Conservation (phyloP, 169 alveolate species). For the Miamiensis avidus region DNA sequence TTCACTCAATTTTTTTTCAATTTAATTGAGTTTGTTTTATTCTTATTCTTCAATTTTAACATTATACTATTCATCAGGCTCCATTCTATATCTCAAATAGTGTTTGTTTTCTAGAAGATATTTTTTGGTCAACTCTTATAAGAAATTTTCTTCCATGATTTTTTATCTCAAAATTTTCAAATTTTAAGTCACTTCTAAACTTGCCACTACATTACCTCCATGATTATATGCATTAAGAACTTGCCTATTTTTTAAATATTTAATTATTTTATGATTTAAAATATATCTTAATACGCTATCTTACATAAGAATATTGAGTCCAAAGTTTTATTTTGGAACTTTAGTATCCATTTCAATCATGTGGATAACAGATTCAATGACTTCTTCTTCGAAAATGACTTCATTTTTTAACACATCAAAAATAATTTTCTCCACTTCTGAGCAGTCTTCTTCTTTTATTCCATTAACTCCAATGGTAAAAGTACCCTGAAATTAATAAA, state of each 20-base stretch:
- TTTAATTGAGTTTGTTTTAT: slow-evolving; percentile 18
- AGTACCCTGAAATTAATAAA: slow-evolving; percentile 8
- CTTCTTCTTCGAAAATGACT: slow-evolving; percentile 55
- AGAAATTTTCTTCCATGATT: slow-evolving; percentile 47
- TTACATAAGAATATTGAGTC: slow-evolving; percentile 44
- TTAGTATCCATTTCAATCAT: slow-evolving; percentile 59
- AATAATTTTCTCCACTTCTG: slow-evolving; percentile 51
- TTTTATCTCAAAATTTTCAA: slow-evolving; percentile 50
- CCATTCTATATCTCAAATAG: slow-evolving; percentile 31
- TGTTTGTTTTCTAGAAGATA: slow-evolving; percentile 52
- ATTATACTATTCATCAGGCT: slow-evolving; percentile 51
- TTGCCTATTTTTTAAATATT: not conserved
- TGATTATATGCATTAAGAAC: slow-evolving; percentile 55
- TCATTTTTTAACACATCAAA: slow-evolving; percentile 46
- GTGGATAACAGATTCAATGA: slow-evolving; percentile 65
- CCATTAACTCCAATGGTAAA: slow-evolving; percentile 65
- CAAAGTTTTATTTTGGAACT: slow-evolving; percentile 57
- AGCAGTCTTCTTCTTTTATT: slow-evolving; percentile 28
- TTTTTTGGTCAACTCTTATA: slow-evolving; percentile 51
- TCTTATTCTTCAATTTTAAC: slow-evolving; percentile 43
- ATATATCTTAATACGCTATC: too few species aligned
- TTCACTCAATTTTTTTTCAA: slow-evolving; percentile 36
- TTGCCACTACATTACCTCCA: slow-evolving; percentile 54
- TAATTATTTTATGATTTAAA: too few species aligned
- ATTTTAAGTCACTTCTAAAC: slow-evolving; percentile 49